A percentile compares a stretch with the other conserved stretches of the same genome.
These are phyloP conservation scores for Lepidium sativum DNA, from an alignment of 345 rosid genomes.

Conservation along the genomic window DNA sequence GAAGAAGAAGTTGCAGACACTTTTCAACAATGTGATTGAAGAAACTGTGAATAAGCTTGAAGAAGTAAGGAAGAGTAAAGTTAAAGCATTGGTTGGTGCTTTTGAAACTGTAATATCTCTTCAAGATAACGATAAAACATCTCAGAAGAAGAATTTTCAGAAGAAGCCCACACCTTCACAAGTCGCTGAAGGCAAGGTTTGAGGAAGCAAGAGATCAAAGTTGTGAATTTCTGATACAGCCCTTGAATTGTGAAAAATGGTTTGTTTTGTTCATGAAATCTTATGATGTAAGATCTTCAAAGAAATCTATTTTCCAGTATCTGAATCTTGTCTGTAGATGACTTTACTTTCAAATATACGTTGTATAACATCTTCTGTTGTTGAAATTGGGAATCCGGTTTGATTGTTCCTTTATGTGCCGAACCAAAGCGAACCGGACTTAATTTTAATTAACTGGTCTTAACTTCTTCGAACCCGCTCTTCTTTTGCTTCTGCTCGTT, in stretches of 20 bases:
- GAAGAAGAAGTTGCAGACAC: constrained; percentile 55
- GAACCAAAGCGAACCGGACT: constrained; percentile 4
- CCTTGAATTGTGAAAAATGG: background rate
- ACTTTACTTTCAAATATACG: too few relatives aligned
- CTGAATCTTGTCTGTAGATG: background rate
- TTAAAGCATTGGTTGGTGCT: constrained; percentile 95
- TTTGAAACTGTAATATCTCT: constrained; percentile 94
- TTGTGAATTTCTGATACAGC: constrained; percentile 17
- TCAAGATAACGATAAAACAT: constrained; percentile 47
- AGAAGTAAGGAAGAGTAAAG: constrained; percentile 86
- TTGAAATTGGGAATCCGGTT: background rate
- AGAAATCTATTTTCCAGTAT: background rate
- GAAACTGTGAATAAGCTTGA: constrained; percentile 86
- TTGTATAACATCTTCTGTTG: background rate
- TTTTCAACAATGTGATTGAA: constrained; percentile 89
- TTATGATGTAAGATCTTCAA: constrained; percentile 1
- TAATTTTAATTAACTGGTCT: background rate
- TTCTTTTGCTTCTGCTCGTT: background rate
- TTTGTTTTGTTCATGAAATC: background rate
- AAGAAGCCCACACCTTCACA: background rate
- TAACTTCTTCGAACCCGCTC: background rate
- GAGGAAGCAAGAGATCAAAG: background rate
- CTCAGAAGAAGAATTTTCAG: constrained; percentile 21
- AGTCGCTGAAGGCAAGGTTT: constrained; percentile 5
- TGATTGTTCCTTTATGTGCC: background rate